Conservation (phyloP, 2,329 filamentous ascomycete species). For the Zymoseptoria brevis region DNA sequence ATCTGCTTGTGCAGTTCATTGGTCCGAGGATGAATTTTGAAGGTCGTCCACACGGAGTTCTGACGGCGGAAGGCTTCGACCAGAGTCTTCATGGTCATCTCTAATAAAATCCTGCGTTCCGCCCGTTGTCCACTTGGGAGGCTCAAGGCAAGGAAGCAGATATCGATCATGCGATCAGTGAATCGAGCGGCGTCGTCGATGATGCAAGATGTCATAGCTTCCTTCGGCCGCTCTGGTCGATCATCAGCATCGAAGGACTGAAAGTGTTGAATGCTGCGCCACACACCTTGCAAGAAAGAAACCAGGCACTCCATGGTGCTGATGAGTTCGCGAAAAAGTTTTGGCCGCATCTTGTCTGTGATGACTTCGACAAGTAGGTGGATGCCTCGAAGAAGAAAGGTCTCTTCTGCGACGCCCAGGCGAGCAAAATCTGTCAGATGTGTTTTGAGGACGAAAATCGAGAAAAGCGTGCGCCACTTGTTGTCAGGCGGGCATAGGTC, state of each 20-base stretch:
- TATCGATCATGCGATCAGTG: slow-evolving; percentile 14
- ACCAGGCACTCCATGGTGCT: slow-evolving; percentile 15
- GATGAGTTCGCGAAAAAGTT: slow-evolving; percentile 6
- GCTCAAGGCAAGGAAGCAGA: slow-evolving; percentile 9
- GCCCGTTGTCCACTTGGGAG: background rate
- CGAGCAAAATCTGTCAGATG: slow-evolving; percentile 42
- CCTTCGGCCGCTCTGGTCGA: slow-evolving; percentile 10
- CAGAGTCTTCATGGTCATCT: slow-evolving; percentile 1
- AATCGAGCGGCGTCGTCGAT: slow-evolving; percentile 18
- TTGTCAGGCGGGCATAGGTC: slow-evolving; percentile 61
- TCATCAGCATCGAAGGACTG: slow-evolving; percentile 2
- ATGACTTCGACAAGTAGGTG: slow-evolving; percentile 20
- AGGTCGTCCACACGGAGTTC: slow-evolving; percentile 26
- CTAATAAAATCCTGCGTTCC: slow-evolving; percentile 2
- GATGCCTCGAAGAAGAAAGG: slow-evolving; percentile 22
- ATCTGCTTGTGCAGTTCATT: slow-evolving; percentile 31
- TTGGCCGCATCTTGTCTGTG: slow-evolving; percentile 12
- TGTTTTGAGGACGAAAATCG: slow-evolving; percentile 57
- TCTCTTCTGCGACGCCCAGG: slow-evolving; percentile 22
- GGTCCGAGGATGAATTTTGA: slow-evolving; percentile 18
- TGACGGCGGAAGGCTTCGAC: slow-evolving; percentile 10
- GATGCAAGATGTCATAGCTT: slow-evolving; percentile 10
- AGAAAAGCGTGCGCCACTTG: slow-evolving; percentile 61
- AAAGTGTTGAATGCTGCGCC: background rate
- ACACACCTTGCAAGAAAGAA: slow-evolving; percentile 21